Evolutionary conservation across 2,329 filamentous ascomycete genomes (phyloP), one percentile per base, ranked within the genome.

Genomic region (Didymella exigua): DNA sequence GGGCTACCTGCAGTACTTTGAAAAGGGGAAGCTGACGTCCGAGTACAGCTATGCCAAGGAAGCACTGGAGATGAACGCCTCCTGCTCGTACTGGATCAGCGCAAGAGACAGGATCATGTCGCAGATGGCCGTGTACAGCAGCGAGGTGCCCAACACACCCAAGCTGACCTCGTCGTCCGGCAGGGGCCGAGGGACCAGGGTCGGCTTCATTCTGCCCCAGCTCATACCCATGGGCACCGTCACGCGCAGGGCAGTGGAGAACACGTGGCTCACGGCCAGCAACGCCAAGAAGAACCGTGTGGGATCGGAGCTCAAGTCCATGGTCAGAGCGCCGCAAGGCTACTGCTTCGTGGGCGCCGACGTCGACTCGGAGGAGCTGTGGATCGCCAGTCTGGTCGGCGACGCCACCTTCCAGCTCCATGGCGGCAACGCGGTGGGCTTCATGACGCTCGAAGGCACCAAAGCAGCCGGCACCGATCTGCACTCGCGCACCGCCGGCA

Each of bases 71-170:
- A 99, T 99, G 95, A 99, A 99, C 66, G 92, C 95, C 0, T 96
- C 92, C 0, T 99, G 96, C 72, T 98, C 93, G 0, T 99, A 99
- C 76, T 99, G 96, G 95, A 98, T 99, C 66, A 96, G 91, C 68
- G 93, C 95, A 14, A 85, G 95, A 58, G 91, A 96, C 69, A 83
- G 95, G 44, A 99, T 99, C 75, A 93, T 80, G 82, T 90, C 88
- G n/a, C 95, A 99, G 70, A 90, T 98, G 82, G 93, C 96, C 2
- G 89, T 99, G 1, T 97, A 96, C 71, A 82, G 92, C 55, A 81
- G 87, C 29, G 87, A 96, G 38, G 51, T 64, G 8, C 47, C 52
- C 2, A 54, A 60, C 52, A 55, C 59, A 46, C 56, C 59, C 14
- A 64, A 69, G 31, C 55, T 70, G 1, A 26, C 21, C 5, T 70